These are phyloP conservation scores for Tylopilus plumbeoviolaceoides DNA, from an alignment of 768 basidiomycete genomes.

Conservation along the genomic window DNA sequence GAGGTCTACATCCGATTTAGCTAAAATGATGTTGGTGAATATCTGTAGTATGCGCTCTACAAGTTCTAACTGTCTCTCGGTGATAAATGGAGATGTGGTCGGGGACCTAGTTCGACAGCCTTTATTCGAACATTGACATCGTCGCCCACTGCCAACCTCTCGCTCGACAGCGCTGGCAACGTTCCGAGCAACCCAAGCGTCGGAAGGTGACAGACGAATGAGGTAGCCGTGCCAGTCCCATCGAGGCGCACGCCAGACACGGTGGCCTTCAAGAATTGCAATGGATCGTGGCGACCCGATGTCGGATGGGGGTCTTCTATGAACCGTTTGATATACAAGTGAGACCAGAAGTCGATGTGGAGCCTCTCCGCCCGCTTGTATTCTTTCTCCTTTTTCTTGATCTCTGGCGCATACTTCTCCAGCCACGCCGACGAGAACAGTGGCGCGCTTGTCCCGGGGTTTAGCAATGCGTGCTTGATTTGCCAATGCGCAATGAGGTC, in stretches of 20 bases:
- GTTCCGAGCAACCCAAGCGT: constrained; percentile 24
- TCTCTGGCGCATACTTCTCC: constrained; percentile 36
- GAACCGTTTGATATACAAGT: constrained; percentile 38
- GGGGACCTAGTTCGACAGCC: constrained; percentile 27
- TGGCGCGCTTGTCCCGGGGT: constrained; percentile 29
- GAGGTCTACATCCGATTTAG: too few species aligned
- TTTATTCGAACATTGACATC: constrained; percentile 25
- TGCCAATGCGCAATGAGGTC: constrained; percentile 93
- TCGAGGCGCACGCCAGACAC: constrained; percentile 17
- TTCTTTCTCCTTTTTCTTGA: constrained; percentile 35
- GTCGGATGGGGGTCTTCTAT: constrained; percentile 23
- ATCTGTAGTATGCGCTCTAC: background rate
- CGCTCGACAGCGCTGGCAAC: constrained; percentile 7
- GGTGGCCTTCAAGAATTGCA: constrained; percentile 27
- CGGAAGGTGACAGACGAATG: constrained; percentile 21
- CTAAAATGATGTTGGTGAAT: too few species aligned
- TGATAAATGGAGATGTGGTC: constrained; percentile 24
- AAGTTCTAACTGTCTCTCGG: constrained; percentile 2
- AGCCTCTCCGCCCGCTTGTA: constrained; percentile 27
- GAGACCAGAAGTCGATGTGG: constrained; percentile 40
- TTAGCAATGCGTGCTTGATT: constrained; percentile 71
- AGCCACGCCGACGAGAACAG: constrained; percentile 48
- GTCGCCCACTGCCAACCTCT: constrained; percentile 23
- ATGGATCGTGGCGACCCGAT: constrained; percentile 23
- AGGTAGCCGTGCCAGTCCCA: constrained; percentile 8